phyloP scores from a whole-genome alignment of 805 yeast genomes.

The Kuraishia capsulata region DNA sequence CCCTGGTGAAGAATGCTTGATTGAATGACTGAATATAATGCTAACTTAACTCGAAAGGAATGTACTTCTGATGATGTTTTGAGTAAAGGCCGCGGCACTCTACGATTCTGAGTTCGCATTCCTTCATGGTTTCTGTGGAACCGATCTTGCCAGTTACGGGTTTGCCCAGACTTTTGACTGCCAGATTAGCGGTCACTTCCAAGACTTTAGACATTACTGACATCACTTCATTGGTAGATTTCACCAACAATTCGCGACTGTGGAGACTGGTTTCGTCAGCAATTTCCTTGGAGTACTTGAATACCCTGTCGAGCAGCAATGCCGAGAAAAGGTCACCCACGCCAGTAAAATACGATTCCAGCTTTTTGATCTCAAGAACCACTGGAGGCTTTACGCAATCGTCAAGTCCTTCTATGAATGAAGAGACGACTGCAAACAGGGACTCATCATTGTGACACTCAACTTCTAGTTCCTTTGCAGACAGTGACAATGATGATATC shows the following conservation, averaged over 20 bases:
- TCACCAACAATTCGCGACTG: constrained; percentile 11
- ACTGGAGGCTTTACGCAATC: not conserved
- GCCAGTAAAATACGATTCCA: constrained; percentile 84
- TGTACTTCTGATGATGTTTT: not conserved
- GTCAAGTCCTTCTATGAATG: not conserved
- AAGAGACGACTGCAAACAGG: not conserved
- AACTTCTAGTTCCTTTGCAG: constrained; percentile 6
- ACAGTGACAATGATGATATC: constrained; percentile 43
- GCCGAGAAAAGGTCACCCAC: constrained; percentile 92
- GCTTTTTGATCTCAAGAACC: constrained; percentile 44
- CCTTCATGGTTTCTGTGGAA: constrained; percentile 51
- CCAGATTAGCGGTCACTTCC: constrained; percentile 32
- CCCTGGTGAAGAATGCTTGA: too few species aligned
- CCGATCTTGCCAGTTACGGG: constrained; percentile 42
- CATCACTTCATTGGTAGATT: constrained; percentile 44
- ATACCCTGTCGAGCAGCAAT: constrained; percentile 55
- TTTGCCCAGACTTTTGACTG: constrained; percentile 25
- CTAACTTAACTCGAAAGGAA: not conserved
- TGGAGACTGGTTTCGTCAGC: constrained; percentile 2
- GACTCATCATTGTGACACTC: not conserved
- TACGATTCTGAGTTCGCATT: constrained; percentile 63
- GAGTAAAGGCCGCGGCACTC: constrained; percentile 38
- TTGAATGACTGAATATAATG: too few species aligned
- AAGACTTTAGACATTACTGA: constrained; percentile 47
- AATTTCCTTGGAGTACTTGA: constrained; percentile 11